Percentiles rank a stretch among this genome's conserved stretches.
Conservation (phyloP, 176 grass and related monocot genomes). For the Aegilops speltoides region DNA sequence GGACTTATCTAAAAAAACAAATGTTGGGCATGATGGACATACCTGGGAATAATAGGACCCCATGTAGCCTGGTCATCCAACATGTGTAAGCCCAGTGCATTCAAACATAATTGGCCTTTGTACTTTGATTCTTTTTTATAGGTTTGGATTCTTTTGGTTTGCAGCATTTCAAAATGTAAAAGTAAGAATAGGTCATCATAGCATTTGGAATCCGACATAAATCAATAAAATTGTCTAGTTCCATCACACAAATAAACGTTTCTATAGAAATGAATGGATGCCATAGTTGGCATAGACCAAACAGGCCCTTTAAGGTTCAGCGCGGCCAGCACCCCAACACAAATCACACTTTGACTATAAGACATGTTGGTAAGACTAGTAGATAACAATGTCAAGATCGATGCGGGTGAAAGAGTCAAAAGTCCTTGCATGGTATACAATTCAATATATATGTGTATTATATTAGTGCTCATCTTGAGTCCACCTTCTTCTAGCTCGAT, state of each 20-base stretch:
- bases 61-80: neutral
- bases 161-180: too few species aligned
- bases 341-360: neutral
- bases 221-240: too few species aligned
- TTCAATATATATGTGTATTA: constrained; percentile 8
- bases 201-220: too few species aligned
- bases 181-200: too few species aligned
- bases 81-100: neutral
- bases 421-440: neutral
- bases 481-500: constrained; percentile 44
- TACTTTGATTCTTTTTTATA: neutral
- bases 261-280: too few species aligned
- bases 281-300: too few species aligned
- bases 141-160: neutral
- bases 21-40: neutral
- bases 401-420: neutral
- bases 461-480: constrained; percentile 48
- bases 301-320: too few species aligned
- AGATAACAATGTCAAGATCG: neutral
- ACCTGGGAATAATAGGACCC: neutral
- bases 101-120: neutral
- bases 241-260: too few species aligned
- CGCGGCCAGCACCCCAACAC: neutral
- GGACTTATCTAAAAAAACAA: too few species aligned
- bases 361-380: neutral